Evolutionary conservation across 2,329 filamentous ascomycete genomes (phyloP).

Genomic region (Fusarium subtropicale): DNA sequence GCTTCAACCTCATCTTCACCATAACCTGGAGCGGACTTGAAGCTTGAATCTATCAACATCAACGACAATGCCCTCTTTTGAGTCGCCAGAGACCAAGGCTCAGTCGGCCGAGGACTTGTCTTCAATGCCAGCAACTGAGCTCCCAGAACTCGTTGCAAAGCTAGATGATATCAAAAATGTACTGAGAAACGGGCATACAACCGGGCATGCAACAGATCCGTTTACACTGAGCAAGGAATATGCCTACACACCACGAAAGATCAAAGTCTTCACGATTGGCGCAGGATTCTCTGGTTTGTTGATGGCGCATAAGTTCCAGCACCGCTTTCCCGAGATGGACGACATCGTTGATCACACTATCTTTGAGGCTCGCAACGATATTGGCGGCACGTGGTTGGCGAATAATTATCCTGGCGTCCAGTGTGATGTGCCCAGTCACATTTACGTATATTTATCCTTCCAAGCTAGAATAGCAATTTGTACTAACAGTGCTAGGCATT

Average conservation of each 20-base stretch:
- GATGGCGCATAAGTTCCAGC: conserved; percentile 53
- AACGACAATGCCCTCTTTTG: conserved; percentile 32
- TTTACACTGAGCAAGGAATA: conserved; percentile 45
- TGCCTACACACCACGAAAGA: conserved; percentile 48
- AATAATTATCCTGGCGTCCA: conserved; percentile 46
- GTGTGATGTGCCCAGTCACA: conserved; percentile 40
- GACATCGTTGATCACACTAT: conserved; percentile 46
- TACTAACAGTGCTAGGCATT: conserved; percentile 49
- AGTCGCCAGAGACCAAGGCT: conserved; percentile 24
- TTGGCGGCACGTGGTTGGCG: conserved; percentile 52
- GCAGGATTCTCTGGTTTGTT: conserved; percentile 51
- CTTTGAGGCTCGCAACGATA: conserved; percentile 48
- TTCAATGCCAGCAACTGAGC: conserved; percentile 33
- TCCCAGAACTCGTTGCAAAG: conserved; percentile 26
- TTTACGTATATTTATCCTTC: conserved; percentile 25
- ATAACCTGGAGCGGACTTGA: neutral
- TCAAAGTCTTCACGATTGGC: conserved; percentile 52
- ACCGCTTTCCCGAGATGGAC: conserved; percentile 49
- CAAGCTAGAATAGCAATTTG: neutral
- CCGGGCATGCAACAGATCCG: conserved; percentile 37
- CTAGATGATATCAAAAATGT: conserved; percentile 1
- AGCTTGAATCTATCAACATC: neutral
- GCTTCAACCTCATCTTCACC: neutral
- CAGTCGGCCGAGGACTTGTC: conserved; percentile 6
- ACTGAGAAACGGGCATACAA: conserved; percentile 3